These are phyloP conservation scores for Lachnellula arida DNA, from an alignment of 2,329 filamentous ascomycete species.

Conservation along the genomic window DNA sequence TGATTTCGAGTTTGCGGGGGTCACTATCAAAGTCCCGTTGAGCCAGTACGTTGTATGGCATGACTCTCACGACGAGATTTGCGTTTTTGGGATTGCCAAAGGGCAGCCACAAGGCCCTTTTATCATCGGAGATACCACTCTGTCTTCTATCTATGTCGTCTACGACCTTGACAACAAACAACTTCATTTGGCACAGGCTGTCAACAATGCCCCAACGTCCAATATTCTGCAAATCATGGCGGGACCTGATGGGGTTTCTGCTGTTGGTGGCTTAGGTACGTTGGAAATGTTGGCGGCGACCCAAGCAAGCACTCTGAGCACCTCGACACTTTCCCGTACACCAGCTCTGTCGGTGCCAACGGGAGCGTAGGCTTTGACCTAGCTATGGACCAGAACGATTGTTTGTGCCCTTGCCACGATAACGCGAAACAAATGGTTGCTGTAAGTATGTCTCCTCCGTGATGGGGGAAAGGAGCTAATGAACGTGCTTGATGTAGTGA, in stretches of 20 bases:
- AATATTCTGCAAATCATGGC: constrained; percentile 41
- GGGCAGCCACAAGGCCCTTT: neutral
- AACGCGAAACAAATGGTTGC: too few species aligned
- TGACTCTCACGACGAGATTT: neutral
- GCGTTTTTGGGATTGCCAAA: neutral
- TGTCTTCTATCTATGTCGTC: constrained; percentile 54
- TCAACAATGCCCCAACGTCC: constrained; percentile 32
- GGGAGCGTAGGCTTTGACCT: too few species aligned
- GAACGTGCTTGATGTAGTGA: too few species aligned
- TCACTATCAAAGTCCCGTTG: neutral
- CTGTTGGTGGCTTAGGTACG: neutral
- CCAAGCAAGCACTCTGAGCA: neutral
- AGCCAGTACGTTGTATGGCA: neutral
- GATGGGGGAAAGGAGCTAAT: too few species aligned
- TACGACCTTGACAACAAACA: constrained; percentile 49
- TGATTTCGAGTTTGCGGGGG: neutral
- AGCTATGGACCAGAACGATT: too few species aligned
- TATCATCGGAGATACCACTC: constrained; percentile 53
- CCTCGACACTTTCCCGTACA: neutral
- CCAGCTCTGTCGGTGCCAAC: too few species aligned
- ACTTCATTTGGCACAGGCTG: constrained; percentile 44
- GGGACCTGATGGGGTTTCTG: constrained; percentile 43
- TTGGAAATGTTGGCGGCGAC: neutral
- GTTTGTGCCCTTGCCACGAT: too few species aligned
- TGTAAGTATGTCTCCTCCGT: too few species aligned